Evolutionary conservation across 2,329 filamentous ascomycete genomes (phyloP), one percentile per base, ranked within the genome.

Genomic region (Hymenoscyphus fraxineus): DNA sequence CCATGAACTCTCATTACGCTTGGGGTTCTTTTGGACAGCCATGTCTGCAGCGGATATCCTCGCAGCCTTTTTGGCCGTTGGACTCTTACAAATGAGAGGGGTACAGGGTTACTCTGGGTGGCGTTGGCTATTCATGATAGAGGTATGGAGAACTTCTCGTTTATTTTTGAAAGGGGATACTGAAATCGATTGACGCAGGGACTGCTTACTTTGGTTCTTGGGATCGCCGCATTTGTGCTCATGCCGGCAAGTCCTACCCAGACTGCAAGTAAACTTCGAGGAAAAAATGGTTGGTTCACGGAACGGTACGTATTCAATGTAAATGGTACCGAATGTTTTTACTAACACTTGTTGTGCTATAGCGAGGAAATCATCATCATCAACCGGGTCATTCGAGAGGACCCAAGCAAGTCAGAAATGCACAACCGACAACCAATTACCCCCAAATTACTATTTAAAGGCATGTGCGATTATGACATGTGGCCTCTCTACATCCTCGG

Each of bases 1-100:
- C 1, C 82, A 80, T 65, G 83, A 90, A 74, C 79, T 91, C 1
- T 87, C 88, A 0, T 81, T 84, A 44, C 81, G 89, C 0, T 77
- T 91, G 31, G 85, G 84, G 61, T 89, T 82, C 77, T 91, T 90
- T 75, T 91, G 88, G 89, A 83, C 71, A 1, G 79, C 84, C 1
- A 86, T 85, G 61, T 78, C 80, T 55, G 74, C 76, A 5, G 80
- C 81, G 0, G 77, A 81, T 47, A 83, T 86, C 44, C 75, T 82
- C 3, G 80, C 81, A 1, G 82, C 83, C 1, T 85, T 87, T 67
- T 73, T 85, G 13, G 83, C 84, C 4, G 85, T 81, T 62, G 84
- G 84, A 9, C 80, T 87, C 22, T 69, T 88, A 1, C 81, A 81
- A 5, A 79, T 85, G 73, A 78, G 83, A 38, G 83, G 83, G n/a